phyloP scores from a whole-genome alignment of 139 green algal species.

The Auxenochlorella pyrenoidosa region DNA sequence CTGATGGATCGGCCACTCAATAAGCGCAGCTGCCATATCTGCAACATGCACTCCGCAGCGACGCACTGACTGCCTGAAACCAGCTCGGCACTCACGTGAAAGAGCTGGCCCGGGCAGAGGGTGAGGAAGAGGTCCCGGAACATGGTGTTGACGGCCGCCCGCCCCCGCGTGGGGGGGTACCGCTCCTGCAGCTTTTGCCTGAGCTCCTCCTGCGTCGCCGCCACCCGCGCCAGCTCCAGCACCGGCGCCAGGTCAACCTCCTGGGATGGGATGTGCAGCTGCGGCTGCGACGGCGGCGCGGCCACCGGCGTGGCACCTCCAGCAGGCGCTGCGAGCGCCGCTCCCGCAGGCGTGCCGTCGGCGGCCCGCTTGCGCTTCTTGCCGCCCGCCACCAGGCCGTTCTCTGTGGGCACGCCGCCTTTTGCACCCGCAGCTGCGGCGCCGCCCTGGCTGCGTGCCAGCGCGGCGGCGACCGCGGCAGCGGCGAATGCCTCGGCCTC shows the following conservation, averaged over 20 bases:
- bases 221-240: not conserved
- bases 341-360: not conserved
- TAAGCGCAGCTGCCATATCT: no score
- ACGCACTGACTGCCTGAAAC: no score
- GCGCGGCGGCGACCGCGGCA: not conserved
- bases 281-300: not conserved
- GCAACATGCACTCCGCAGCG: no score
- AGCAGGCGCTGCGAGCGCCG: not conserved
- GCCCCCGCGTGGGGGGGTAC: constrained; percentile 20
- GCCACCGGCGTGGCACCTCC: no score
- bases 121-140: constrained; percentile 21
- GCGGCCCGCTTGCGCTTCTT: constrained; percentile 19
- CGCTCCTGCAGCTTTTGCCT: not conserved
- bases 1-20: no score
- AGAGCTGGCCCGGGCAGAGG: constrained; percentile 14
- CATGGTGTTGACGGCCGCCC: not conserved
- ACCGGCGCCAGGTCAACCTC: not conserved
- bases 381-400: not conserved
- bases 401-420: not conserved
- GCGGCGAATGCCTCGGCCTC: not conserved
- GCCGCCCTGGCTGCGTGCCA: not conserved
- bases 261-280: constrained; percentile 1
- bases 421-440: not conserved
- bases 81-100: not conserved
- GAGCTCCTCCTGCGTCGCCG: constrained; percentile 5